These are phyloP conservation scores for Globisporangium rhizosaccharum DNA, from an alignment of 352 stramenopile species.

Conservation along the genomic window DNA sequence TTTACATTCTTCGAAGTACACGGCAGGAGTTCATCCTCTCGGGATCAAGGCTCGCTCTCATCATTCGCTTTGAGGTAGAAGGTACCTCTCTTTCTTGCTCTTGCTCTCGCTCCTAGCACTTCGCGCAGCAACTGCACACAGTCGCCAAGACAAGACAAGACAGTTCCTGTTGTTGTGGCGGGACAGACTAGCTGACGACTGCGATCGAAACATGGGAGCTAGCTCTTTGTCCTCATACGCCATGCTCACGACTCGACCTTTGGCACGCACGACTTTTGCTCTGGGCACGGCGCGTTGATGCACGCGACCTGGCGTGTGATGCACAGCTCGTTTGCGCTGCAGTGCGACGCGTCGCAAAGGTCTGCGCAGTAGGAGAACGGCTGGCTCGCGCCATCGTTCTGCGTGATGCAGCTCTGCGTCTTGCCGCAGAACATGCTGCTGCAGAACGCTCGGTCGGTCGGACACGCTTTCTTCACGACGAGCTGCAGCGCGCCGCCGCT, in stretches of 20 bases:
- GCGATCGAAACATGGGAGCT: background rate
- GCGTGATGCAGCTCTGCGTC: constrained; percentile 4
- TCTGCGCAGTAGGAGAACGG: constrained; percentile 9
- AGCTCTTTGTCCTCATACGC: background rate
- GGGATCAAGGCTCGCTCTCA: no score
- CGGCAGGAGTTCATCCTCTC: no score
- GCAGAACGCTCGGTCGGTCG: constrained; percentile 8
- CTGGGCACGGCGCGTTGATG: constrained; percentile 6
- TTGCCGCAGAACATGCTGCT: constrained; percentile 2
- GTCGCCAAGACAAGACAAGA: no score
- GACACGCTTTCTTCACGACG: constrained; percentile 17
- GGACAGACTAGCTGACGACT: no score
- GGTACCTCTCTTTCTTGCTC: no score
- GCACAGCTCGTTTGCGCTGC: constrained; percentile 7
- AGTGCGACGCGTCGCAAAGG: constrained; percentile 9
- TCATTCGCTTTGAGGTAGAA: no score
- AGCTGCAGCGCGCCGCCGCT: constrained; percentile 14
- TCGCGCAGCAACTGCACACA: no score
- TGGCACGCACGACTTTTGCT: constrained; percentile 5
- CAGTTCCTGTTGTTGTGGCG: no score
- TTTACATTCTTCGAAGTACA: no score
- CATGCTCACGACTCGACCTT: background rate
- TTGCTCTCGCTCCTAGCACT: no score
- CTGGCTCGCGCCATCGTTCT: constrained; percentile 3
- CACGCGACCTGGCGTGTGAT: constrained; percentile 9